These are phyloP conservation scores for Amanita rubescens DNA, from an alignment of 768 basidiomycete species.

Conservation along the genomic window DNA sequence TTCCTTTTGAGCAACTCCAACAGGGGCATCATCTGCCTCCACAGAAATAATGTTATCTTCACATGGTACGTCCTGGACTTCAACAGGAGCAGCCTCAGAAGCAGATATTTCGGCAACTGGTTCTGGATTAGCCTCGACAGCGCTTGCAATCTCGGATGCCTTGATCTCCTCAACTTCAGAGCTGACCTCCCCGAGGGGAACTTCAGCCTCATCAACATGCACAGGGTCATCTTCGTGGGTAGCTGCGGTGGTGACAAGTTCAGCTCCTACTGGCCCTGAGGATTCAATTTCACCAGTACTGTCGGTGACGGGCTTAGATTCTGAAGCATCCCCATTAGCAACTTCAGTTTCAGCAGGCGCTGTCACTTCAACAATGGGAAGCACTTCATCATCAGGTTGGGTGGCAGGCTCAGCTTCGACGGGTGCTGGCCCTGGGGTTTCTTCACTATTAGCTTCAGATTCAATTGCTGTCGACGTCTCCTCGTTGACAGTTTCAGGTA, in stretches of 20 bases:
- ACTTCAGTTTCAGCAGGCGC: not conserved
- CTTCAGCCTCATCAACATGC: too few species aligned
- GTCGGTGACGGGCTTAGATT: not conserved
- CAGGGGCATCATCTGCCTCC: slow-evolving; percentile 3
- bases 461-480: not conserved
- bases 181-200: too few species aligned
- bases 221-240: too few species aligned
- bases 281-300: too few species aligned
- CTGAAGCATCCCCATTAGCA: not conserved
- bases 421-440: not conserved
- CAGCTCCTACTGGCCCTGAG: too few species aligned
- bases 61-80: not conserved
- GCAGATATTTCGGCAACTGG: not conserved
- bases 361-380: not conserved
- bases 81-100: not conserved
- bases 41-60: not conserved
- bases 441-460: too few species aligned
- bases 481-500: not conserved
- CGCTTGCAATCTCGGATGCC: not conserved
- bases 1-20: not conserved
- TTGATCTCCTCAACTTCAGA: too few species aligned
- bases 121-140: not conserved
- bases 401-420: not conserved
- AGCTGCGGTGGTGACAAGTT: too few species aligned
- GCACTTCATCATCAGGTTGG: not conserved